These are phyloP conservation scores for Myriangium duriaei DNA, from an alignment of 2,329 filamentous ascomycete species.

Conservation along the genomic window DNA sequence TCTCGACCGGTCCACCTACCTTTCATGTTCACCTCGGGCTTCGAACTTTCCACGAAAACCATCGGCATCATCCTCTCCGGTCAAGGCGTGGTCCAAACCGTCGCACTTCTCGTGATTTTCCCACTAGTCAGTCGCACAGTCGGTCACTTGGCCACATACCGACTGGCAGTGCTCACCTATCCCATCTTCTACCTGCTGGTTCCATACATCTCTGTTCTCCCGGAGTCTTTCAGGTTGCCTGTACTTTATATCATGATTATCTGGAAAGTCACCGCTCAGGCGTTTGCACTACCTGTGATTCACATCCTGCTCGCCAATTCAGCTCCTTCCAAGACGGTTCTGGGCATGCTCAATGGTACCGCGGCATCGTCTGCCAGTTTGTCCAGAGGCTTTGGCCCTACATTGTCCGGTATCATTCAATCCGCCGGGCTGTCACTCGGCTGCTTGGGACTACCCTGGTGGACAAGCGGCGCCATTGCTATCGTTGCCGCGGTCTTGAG, in stretches of 20 bases:
- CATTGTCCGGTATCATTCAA: slow-evolving; percentile 75
- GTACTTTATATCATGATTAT: slow-evolving; percentile 68
- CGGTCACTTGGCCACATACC: slow-evolving; percentile 71
- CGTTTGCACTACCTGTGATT: slow-evolving; percentile 81
- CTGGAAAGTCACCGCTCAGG: slow-evolving; percentile 87
- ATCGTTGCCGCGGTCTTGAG: slow-evolving; percentile 62
- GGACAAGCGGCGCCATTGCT: slow-evolving; percentile 70
- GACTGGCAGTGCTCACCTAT: slow-evolving; percentile 68
- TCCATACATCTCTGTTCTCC: slow-evolving; percentile 79
- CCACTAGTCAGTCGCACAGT: slow-evolving; percentile 62
- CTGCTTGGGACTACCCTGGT: slow-evolving; percentile 86
- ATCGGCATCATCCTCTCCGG: slow-evolving; percentile 81
- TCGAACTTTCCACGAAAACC: slow-evolving; percentile 67
- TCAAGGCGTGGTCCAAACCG: slow-evolving; percentile 80
- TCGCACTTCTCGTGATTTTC: slow-evolving; percentile 75
- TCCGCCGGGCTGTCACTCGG: slow-evolving; percentile 65
- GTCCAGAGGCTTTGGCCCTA: slow-evolving; percentile 77
- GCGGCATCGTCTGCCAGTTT: slow-evolving; percentile 85
- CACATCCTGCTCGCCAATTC: slow-evolving; percentile 83
- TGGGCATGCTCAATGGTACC: slow-evolving; percentile 86
- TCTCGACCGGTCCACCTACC: slow-evolving; percentile 48
- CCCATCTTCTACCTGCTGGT: slow-evolving; percentile 77
- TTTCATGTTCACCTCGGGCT: slow-evolving; percentile 81
- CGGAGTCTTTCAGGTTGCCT: slow-evolving; percentile 54
- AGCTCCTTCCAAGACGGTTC: slow-evolving; percentile 67